Percentiles rank a stretch among this genome's conserved stretches.
Evolutionary conservation across 495 filamentous ascomycete species (phyloP).

Genomic region (Aspergillus carlsbadensis): DNA sequence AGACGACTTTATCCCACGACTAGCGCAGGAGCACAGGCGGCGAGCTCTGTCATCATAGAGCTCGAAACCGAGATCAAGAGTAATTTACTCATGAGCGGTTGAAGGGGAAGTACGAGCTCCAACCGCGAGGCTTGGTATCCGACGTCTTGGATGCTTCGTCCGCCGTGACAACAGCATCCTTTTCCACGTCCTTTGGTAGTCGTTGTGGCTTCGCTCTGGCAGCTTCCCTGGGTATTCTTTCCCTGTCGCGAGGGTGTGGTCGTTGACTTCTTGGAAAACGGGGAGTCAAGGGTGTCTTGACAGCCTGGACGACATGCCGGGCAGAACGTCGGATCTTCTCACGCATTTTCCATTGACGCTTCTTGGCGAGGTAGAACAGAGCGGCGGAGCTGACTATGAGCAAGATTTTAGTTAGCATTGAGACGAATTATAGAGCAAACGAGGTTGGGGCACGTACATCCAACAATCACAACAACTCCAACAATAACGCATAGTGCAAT

Average conservation of each 20-base stretch:
- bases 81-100: not conserved
- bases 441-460: slow-evolving; percentile 16
- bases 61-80: not conserved
- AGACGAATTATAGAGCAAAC: not conserved
- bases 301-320: slow-evolving; percentile 37
- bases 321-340: slow-evolving; percentile 44
- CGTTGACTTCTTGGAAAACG: slow-evolving; percentile 17
- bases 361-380: slow-evolving; percentile 53
- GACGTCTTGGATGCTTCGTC: not conserved
- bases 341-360: slow-evolving; percentile 52
- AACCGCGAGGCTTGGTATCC: slow-evolving; percentile 1
- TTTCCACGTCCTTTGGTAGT: slow-evolving; percentile 13
- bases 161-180: slow-evolving; percentile 11
- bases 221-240: not conserved
- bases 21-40: not conserved
- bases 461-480: slow-evolving; percentile 27
- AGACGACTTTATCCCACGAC: not conserved
- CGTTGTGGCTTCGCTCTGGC: not conserved
- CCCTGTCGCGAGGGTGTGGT: not conserved
- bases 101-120: slow-evolving; percentile 16
- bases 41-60: not conserved
- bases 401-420: not conserved
- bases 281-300: slow-evolving; percentile 27
- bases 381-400: slow-evolving; percentile 41
- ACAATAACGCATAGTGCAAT: slow-evolving; percentile 26